Base-by-base conservation (phyloP, 129 eudicot species). In the Tagetes patula region DNA sequence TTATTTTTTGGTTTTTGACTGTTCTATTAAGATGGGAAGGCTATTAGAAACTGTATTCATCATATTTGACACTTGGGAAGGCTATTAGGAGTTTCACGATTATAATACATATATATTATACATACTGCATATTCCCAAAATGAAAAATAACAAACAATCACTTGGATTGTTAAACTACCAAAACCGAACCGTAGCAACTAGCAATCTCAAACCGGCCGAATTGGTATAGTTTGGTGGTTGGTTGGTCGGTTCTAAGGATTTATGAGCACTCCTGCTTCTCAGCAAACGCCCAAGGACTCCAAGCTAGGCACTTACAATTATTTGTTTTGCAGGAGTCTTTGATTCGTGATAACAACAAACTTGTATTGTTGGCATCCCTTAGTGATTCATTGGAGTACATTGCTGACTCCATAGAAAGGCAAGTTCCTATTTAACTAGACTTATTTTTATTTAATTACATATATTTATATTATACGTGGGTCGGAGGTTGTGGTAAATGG, bases 331-430 rank as follows among this genome's bases (percentile, higher is more conserved):
- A 95, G 99, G 99, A 95, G 67, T 79, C 87, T 75, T 82, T 91
- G 70, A 95, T 95, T 61, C 99, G 96, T 76, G 99, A 95, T 78
- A 96, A 91, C 83, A 90, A 91, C 90, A 90, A 85, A 77, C 94
- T 95, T 45, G 91, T 90, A 65, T 82, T 95, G 46, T 80, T 95
- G 83, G 99, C 99, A 65, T 95, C 97, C 46, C 74, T 95, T 62
- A 88, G 99, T 77, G 99, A 95, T 87, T 95, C 99, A 49, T 73
- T 95, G 87, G 99, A 95, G 83, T 95, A 95, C 85, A 83, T 95
- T 75, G 99, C 99, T 27, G 96, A 90, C 47, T 91, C 99, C 67
- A 88, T 95, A 80, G 97, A 90, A 86, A 90, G 99, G 99, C 77
- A 85, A 86, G 88, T 81, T 62, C n/a, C 59, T 65, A 59, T 55